Evolutionary conservation across 176 grass and related monocot species (phyloP).

Genomic region (Rhipidocladum racemiflorum): DNA sequence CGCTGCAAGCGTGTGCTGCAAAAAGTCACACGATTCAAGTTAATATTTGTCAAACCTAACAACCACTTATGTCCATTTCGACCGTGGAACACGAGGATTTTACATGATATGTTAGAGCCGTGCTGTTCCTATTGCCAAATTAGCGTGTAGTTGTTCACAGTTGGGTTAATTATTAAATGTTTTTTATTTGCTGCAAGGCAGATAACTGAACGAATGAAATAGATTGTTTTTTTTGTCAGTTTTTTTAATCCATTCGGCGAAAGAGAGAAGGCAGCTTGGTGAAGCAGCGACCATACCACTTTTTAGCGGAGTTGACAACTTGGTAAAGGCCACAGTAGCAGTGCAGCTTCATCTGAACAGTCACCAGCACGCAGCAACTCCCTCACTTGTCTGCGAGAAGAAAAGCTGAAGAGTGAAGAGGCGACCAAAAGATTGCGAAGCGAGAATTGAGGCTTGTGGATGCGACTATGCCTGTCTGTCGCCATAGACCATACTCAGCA

Average conservation of each 20-base stretch:
- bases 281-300: background rate
- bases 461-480: conserved; percentile 27
- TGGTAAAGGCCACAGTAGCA: background rate
- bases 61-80: background rate
- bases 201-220: background rate
- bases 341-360: background rate
- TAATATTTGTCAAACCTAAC: background rate
- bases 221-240: background rate
- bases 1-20: background rate
- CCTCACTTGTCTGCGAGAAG: background rate
- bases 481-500: no score
- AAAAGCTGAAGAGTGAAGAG: background rate
- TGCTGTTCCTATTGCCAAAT: background rate
- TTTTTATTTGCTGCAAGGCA: background rate
- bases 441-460: background rate
- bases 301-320: conserved; percentile 4
- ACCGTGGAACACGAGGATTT: background rate
- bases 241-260: background rate
- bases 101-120: no score
- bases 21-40: background rate
- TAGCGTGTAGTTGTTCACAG: background rate
- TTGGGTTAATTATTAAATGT: background rate
- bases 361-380: background rate
- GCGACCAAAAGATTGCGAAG: background rate
- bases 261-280: background rate